A percentile compares a stretch with the other conserved stretches of the same genome.
Evolutionary conservation across 768 basidiomycete genomes (phyloP).

Genomic region (Mycena olivaceomarginata): DNA sequence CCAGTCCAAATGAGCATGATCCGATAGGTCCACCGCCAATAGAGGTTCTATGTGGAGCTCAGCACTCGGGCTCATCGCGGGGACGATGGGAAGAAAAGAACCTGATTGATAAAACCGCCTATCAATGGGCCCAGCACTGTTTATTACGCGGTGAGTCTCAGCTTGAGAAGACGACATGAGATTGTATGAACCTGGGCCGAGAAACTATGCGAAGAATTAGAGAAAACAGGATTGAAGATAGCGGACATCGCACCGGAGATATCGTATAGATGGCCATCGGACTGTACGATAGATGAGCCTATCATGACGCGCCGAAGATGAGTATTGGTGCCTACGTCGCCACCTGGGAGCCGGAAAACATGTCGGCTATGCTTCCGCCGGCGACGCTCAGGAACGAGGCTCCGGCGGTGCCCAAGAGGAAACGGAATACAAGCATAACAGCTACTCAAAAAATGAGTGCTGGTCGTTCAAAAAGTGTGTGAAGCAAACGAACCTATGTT

Average conservation of each 20-base stretch:
- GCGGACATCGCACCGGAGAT: constrained; percentile 70
- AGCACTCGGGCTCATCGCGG: background rate
- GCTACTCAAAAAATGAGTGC: constrained; percentile 53
- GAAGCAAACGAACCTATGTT: constrained; percentile 68
- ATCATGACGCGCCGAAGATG: background rate
- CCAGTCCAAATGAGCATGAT: constrained; percentile 83
- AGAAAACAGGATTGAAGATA: constrained; percentile 35
- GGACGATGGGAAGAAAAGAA: constrained; percentile 44
- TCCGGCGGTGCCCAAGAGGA: constrained; percentile 74
- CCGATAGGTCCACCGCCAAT: constrained; percentile 90
- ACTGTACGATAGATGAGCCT: constrained; percentile 41
- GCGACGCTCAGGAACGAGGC: constrained; percentile 75
- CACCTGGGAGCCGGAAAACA: constrained; percentile 74
- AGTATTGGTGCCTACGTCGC: constrained; percentile 67
- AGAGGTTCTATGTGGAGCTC: constrained; percentile 60
- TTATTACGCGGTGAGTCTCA: background rate
- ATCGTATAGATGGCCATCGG: constrained; percentile 76
- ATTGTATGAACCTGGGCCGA: constrained; percentile 37
- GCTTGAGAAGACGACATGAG: background rate
- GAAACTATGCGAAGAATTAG: constrained; percentile 28
- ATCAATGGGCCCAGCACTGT: constrained; percentile 19
- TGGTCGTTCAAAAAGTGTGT: background rate
- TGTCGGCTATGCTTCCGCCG: constrained; percentile 73
- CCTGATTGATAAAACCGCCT: constrained; percentile 82
- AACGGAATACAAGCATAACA: constrained; percentile 76